Conservation (phyloP, 169 alveolate species). For the Babesia ovis region DNA sequence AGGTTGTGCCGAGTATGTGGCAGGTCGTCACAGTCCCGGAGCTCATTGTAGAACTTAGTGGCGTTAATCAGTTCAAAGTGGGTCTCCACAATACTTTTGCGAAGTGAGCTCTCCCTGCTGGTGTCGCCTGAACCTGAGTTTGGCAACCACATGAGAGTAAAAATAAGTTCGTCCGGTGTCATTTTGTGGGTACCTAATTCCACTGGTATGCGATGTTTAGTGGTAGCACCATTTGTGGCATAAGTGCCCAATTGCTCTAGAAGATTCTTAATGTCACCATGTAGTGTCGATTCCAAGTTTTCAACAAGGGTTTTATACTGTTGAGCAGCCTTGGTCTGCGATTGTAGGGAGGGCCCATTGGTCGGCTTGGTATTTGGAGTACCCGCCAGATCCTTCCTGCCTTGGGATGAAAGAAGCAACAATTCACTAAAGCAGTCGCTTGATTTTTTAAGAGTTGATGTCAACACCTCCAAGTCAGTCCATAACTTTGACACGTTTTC, state of each 20-base stretch:
- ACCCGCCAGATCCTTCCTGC: background rate
- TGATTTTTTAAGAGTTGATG: background rate
- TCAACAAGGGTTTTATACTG: too few relatives aligned
- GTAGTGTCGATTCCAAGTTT: too few relatives aligned
- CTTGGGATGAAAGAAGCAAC: background rate
- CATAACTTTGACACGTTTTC: background rate
- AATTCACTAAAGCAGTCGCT: background rate
- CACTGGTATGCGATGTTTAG: constrained; percentile 21
- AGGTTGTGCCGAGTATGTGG: background rate
- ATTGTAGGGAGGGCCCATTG: background rate
- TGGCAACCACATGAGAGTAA: constrained; percentile 16
- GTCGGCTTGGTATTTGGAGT: background rate
- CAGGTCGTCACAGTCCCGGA: constrained; percentile 1
- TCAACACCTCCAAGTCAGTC: background rate
- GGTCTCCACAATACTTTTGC: constrained; percentile 31
- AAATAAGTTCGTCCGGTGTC: constrained; percentile 48
- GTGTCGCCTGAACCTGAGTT: background rate
- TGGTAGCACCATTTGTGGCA: too few relatives aligned
- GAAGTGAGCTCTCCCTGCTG: constrained; percentile 16
- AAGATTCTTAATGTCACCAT: too few relatives aligned
- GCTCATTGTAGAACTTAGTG: constrained; percentile 13
- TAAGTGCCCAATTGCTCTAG: too few relatives aligned
- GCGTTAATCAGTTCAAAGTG: constrained; percentile 55
- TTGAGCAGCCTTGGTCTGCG: too few relatives aligned
- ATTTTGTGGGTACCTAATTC: background rate